Evolutionary conservation across 148 eudicot genomes (phyloP), one percentile per base, ranked within the genome.

Genomic region (Rhododendron henanense): DNA sequence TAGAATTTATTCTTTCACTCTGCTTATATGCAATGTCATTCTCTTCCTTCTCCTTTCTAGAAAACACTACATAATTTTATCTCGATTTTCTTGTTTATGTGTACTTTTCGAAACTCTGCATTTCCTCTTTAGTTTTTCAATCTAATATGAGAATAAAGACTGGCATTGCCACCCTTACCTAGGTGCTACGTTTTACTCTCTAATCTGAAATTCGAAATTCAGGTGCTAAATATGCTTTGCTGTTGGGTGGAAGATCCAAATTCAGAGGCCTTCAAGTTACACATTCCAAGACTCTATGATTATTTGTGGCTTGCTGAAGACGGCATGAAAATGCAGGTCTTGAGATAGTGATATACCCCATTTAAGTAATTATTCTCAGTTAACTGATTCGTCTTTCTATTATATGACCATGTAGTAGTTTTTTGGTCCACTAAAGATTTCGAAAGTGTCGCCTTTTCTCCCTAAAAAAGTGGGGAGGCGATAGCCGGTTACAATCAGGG

Each of bases 321-420:
- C 85, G 99, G 99, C 88, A 95, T 97, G 98, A 97, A 97, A 89
- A 97, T 97, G 98, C 99, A 97, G 99, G 99, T 93, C 55, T 50
- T 57, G 39, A 85, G 44, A 81, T 85, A 82, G 65, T 15, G 16
- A 13, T n/a, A 35, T 47, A 59, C 82, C 25, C 21, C 87, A 41
- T 81, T 85, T 57, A 45, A 31, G 18, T 73, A 73, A 61, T 59
- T 28, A 48, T 79, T 84, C 16, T 25, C 6, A 31, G 35, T 69
- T 44, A 55, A 71, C 61, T 81, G 31, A 0, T 16, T 10, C 50
- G 2, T 48, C 18, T 77, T 13, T 35, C 9, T 83, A 3, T 59
- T 18, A 18, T 74, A n/a, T 31, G 23, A 80, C 19, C 25, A 25
- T 47, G 73, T 35, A 16, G 23, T 44, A 79, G 45, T 3, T 9